These are phyloP conservation scores for Phytopythium montanum DNA, from an alignment of 352 stramenopile genomes.

Conservation along the genomic window DNA sequence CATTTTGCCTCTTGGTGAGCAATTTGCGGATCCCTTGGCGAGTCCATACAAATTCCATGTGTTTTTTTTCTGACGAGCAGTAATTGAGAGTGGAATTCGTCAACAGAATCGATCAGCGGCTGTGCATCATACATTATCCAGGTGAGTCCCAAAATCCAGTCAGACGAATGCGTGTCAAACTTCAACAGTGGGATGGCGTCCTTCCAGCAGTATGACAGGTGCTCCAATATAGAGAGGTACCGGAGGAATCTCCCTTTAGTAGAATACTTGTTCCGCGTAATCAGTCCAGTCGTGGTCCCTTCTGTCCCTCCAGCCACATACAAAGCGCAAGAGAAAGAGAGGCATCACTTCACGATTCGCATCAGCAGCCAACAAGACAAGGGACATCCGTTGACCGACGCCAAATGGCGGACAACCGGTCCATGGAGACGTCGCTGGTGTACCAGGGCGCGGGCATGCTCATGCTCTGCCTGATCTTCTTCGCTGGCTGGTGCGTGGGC, in stretches of 20 bases:
- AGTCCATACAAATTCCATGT: no score
- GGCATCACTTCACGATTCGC: not conserved
- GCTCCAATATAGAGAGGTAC: slow-evolving; percentile 5
- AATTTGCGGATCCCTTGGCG: not conserved
- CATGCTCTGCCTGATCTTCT: slow-evolving; percentile 47
- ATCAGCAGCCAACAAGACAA: not conserved
- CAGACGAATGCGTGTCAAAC: not conserved
- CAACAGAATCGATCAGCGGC: not conserved
- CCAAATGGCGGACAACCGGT: slow-evolving; percentile 13
- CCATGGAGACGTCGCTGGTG: slow-evolving; percentile 37
- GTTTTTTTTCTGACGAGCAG: no score
- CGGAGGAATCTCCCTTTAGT: not conserved
- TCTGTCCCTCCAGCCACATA: not conserved
- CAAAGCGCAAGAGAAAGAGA: slow-evolving; percentile 1
- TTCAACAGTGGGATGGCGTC: not conserved
- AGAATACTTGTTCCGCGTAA: not conserved
- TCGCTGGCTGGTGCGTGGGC: slow-evolving; percentile 47
- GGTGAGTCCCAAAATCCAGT: slow-evolving; percentile 1
- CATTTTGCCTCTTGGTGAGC: not conserved
- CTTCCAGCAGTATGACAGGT: not conserved
- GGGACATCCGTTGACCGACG: not conserved
- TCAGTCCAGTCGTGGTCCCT: not conserved
- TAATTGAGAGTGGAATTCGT: no score
- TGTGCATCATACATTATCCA: not conserved
- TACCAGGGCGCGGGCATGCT: slow-evolving; percentile 59